These are phyloP conservation scores for Parsonsia alboflavescens DNA, from an alignment of 257 asterid genomes.

Conservation along the genomic window DNA sequence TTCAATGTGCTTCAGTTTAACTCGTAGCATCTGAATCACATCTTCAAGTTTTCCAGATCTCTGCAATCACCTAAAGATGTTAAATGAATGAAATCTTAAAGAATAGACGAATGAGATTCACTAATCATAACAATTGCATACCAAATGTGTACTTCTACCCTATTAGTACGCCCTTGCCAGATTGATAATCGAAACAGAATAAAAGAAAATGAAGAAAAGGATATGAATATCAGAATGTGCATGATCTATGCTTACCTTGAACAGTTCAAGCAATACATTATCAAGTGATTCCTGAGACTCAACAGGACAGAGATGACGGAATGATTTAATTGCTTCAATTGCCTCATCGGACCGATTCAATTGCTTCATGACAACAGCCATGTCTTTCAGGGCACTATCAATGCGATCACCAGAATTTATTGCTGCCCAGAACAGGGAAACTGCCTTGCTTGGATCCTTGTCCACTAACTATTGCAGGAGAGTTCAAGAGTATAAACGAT, in stretches of 20 bases:
- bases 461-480: constrained; percentile 30
- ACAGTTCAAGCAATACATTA: constrained; percentile 73
- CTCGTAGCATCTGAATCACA: constrained; percentile 58
- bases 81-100: not conserved
- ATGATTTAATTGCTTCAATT: constrained; percentile 87
- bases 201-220: not conserved
- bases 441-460: constrained; percentile 70
- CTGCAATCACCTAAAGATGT: constrained; percentile 33
- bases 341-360: constrained; percentile 86
- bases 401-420: constrained; percentile 90
- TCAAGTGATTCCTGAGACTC: constrained; percentile 88
- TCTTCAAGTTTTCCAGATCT: constrained; percentile 75
- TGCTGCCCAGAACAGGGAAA: constrained; percentile 92
- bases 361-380: constrained; percentile 95
- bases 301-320: constrained; percentile 81
- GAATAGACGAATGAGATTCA: not conserved
- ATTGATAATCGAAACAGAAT: not conserved
- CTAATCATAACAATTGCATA: not conserved
- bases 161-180: not conserved
- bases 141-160: not conserved
- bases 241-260: constrained; percentile 42
- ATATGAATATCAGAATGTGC: not conserved
- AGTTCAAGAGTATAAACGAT: not conserved
- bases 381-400: constrained; percentile 92
- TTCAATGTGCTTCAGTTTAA: constrained; percentile 64